Evolutionary conservation across 78 protist genomes (phyloP).

Genomic region (Dictyostelium discoideum): DNA sequence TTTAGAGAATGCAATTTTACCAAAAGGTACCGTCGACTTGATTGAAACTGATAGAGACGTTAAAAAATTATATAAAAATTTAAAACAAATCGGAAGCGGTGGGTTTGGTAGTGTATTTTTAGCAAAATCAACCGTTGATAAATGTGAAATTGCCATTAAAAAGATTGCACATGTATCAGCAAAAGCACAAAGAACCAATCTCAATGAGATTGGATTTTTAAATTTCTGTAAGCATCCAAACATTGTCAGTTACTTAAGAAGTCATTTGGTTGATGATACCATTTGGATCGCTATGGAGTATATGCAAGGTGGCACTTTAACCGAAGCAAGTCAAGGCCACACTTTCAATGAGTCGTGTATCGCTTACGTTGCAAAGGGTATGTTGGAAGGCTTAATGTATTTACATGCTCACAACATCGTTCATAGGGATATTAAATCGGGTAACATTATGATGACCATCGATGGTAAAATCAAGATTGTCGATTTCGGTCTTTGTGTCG

Average conservation of each 20-base stretch:
- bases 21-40: constrained; percentile 55
- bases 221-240: constrained; percentile 78
- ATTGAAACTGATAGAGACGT: constrained; percentile 57
- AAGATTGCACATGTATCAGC: constrained; percentile 76
- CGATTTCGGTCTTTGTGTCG: constrained; percentile 83
- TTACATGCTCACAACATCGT: constrained; percentile 60
- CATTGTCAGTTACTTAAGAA: constrained; percentile 49
- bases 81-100: constrained; percentile 79
- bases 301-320: constrained; percentile 86
- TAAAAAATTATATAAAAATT: constrained; percentile 55
- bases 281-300: constrained; percentile 84
- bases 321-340: constrained; percentile 70
- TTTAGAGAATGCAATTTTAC: constrained; percentile 59
- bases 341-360: constrained; percentile 74
- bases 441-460: constrained; percentile 84
- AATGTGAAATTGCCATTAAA: constrained; percentile 80
- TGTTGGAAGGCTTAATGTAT: constrained; percentile 77
- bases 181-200: constrained; percentile 80
- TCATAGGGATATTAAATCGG: constrained; percentile 82
- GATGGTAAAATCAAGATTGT: constrained; percentile 84
- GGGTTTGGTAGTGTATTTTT: constrained; percentile 85
- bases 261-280: constrained; percentile 61
- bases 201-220: constrained; percentile 79
- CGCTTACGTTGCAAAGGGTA: constrained; percentile 79
- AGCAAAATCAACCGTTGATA: constrained; percentile 57